Evolutionary conservation across 2,329 filamentous ascomycete genomes (phyloP), one percentile per base, ranked within the genome.

Genomic region (Rasamsonia emersonii): DNA sequence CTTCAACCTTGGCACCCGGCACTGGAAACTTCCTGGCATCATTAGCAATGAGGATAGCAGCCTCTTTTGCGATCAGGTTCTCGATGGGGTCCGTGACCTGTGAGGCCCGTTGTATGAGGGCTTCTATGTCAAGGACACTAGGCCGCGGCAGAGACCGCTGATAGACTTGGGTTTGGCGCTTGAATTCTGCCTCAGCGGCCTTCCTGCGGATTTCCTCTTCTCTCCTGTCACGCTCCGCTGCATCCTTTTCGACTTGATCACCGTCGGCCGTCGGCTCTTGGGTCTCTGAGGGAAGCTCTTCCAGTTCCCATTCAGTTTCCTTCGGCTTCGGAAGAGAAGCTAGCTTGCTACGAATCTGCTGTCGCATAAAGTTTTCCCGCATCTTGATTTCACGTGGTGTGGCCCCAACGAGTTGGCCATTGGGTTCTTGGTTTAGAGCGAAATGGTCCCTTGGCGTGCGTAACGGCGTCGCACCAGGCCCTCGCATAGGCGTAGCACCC

Each of bases 261-360:
- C 70, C 64, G 2, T 56, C 56, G 2, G 53, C 50, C 11, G 56
- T 58, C 3, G 63, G 50, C 45, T 91, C 84, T 39, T 73, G 66
- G 41, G 82, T 71, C 42, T 94, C 86, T 24, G 93, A 86, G 0
- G 89, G 89, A 19, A 93, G 64, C 53, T 64, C 61, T 44, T 95
- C 89, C 27, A 96, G 75, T 45, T 96, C 91, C 81, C 85, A 96
- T 44, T 95, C 88, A 0, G 77, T 82, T 51, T 94, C 86, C 51
- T 93, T 95, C 1, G 91, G 91, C 51, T 84, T 93, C 1, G 91
- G 91, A 10, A 98, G 69, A 14, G 84, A 77, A 4, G 85, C 74
- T n/a, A 98, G 51, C 39, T 61, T 64, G 38, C 55, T 55, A 36
- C 56, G 61, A 70, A 98, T 65, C 41, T 80, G 75, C 38, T 75